Base-by-base conservation (phyloP, 2,329 filamentous ascomycete genomes). In the Parascedosporium putredinis region DNA sequence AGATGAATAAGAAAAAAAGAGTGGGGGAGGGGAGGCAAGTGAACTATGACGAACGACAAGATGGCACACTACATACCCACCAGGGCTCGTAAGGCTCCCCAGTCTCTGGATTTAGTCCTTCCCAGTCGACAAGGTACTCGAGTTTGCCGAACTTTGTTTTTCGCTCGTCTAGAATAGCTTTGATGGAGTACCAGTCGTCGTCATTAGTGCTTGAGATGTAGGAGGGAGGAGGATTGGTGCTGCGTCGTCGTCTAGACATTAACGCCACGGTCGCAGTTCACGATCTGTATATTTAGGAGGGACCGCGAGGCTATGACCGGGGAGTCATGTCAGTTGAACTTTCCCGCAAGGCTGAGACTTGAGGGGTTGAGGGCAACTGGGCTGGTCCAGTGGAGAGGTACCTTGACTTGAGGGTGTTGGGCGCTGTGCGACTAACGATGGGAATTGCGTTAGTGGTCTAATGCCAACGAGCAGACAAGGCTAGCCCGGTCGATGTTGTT, bases 121-220 rank as follows among this genome's bases (percentile, higher is more conserved):
- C 64, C 67, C 67, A 71, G 50, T 67, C 62, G 12, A 71, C 62
- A 16, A 68, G 53, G 42, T 67, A 70, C 50, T 66, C 55, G 12
- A 59, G 53, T 31, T 52, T 52, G 24, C 57, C 59, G 14, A 22
- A 24, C 5, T 55, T 56, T 33, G 54, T 47, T 9, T 47, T 31
- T 51, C 58, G 60, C 55, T 70, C 66, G 44, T 63, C 58, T 44
- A 70, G 47, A 24, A 70, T 67, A 9, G 54, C 54, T n/a, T 53
- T 59, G 51, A 70, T 64, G 10, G 45, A 53, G 25, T 50, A 68
- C 65, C 65, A 70, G 33, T 53, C 55, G 49, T 59, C 56, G 34
- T 57, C 36, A 10, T 42, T 16, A 4, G 36, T 12, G 38, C 48
- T 51, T 44, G 52, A 50, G 25, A 54, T 59, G 27, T 47, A 59